These are phyloP conservation scores for Capronia coronata DNA, from an alignment of 2,329 filamentous ascomycete species.

Conservation along the genomic window DNA sequence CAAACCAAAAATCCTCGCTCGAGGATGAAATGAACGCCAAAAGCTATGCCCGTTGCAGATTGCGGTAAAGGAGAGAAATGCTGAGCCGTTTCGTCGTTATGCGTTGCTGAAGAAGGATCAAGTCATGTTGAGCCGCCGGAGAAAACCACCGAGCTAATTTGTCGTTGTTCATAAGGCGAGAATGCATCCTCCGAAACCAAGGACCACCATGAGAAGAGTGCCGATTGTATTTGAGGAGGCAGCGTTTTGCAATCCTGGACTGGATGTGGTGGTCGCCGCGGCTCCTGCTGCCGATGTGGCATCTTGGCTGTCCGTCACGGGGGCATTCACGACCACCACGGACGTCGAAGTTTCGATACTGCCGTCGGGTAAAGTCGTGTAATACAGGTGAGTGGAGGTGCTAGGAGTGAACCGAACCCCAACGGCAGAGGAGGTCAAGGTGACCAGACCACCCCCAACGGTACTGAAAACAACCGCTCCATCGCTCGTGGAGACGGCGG, in stretches of 20 bases:
- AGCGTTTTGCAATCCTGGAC: conserved; percentile 39
- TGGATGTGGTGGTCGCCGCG: conserved; percentile 25
- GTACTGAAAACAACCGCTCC: conserved; percentile 31
- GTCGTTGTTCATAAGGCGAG: conserved; percentile 13
- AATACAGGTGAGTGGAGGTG: conserved; percentile 39
- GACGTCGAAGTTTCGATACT: conserved; percentile 39
- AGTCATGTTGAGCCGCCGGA: conserved; percentile 5
- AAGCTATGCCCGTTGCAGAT: conserved; percentile 24
- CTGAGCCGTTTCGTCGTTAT: conserved; percentile 25
- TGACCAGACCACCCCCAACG: conserved; percentile 29
- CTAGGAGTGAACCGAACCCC: conserved; percentile 29
- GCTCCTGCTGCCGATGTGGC: conserved; percentile 24
- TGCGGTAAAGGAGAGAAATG: conserved; percentile 25
- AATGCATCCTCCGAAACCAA: conserved; percentile 11
- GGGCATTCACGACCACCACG: conserved; percentile 40
- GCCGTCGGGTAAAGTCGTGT: conserved; percentile 40
- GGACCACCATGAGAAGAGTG: conserved; percentile 7
- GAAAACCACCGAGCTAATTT: neutral
- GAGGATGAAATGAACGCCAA: conserved; percentile 14
- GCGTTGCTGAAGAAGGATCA: conserved; percentile 11
- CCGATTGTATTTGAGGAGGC: conserved; percentile 30
- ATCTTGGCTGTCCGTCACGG: conserved; percentile 27
- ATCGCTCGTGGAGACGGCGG: conserved; percentile 21
- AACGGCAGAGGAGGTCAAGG: conserved; percentile 27
- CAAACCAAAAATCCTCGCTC: neutral